Evolutionary conservation across 192 early-diverging fungal species (phyloP).

Genomic region (Piromyces sp.): DNA sequence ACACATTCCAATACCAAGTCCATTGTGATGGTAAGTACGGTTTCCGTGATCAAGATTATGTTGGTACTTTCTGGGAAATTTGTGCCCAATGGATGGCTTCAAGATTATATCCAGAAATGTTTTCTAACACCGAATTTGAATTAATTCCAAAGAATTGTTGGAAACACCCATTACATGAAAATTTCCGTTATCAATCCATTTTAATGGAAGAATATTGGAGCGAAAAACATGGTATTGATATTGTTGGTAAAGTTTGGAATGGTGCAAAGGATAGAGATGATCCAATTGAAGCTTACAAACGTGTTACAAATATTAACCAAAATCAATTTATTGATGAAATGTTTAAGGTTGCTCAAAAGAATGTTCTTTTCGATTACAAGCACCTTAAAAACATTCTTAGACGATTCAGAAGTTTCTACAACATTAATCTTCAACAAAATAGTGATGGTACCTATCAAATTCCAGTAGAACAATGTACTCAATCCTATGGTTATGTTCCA

Average conservation of each 20-base stretch:
- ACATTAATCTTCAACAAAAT: background rate
- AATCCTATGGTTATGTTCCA: background rate
- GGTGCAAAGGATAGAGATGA: background rate
- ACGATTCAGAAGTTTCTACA: background rate
- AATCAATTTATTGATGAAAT: background rate
- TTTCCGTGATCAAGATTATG: background rate
- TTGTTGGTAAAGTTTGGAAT: background rate
- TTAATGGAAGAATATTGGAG: background rate
- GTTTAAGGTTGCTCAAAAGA: background rate
- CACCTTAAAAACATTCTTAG: background rate
- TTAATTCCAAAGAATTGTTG: background rate
- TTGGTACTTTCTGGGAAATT: background rate
- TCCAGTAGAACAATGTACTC: background rate
- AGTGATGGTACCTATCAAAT: background rate
- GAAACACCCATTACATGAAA: background rate
- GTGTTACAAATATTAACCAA: background rate
- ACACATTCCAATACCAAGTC: background rate
- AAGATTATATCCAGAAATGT: background rate
- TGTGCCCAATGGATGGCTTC: background rate
- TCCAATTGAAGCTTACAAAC: background rate
- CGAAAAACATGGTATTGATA: background rate
- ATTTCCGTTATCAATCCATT: background rate
- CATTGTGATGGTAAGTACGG: background rate
- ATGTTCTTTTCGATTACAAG: background rate
- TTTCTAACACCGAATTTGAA: background rate